Evolutionary conservation across 495 filamentous ascomycete genomes (phyloP), one percentile per base, ranked within the genome.

Genomic region (Xylaria scruposa): DNA sequence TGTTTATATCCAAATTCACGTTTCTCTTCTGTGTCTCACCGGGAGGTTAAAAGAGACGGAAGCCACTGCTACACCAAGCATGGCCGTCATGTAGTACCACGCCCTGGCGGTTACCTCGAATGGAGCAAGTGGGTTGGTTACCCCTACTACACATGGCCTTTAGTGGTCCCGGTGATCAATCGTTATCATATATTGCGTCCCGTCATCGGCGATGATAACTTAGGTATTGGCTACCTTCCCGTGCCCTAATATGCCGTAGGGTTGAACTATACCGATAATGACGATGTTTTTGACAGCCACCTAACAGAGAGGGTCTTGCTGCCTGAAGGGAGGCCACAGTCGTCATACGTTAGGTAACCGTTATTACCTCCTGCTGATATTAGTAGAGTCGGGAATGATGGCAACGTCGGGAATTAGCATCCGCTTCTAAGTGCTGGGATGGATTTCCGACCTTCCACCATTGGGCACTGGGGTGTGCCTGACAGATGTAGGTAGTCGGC

Each of bases 171-270:
- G 31, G 47, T 42, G 46, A 67, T 36, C 47, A 66, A 3, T 51
- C 31, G 10, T 58, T 38, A 21, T 40, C 19, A 21, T 31, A 68
- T 21, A 29, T 8, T 33, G 33, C 49, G 42, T 69, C 36, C 67
- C 67, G 67, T 62, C 67, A 60, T 70, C 42, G 58, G 42, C 42
- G 38, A 26, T 24, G 33, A 67, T 31, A 29, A 54, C 31, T 59
- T 19, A 31, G 44, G 63, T 12, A 5, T 13, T 3, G 51, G 42
- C 44, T 47, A 6, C 26, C n/a, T 40, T 47, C 24, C 15, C 51
- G 7, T 26, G 44, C 6, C 15, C 44, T 10, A 15, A 29, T 62
- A 24, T 44, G 38, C n/a, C 42, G 21, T 42, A 47, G 26, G 29
- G 24, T 65, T 33, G 19, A 33, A 49, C 2, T 63, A 21, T 26